These are phyloP conservation scores for Eragrostis tef DNA, from an alignment of 202 grass and related monocot species.

Conservation along the genomic window DNA sequence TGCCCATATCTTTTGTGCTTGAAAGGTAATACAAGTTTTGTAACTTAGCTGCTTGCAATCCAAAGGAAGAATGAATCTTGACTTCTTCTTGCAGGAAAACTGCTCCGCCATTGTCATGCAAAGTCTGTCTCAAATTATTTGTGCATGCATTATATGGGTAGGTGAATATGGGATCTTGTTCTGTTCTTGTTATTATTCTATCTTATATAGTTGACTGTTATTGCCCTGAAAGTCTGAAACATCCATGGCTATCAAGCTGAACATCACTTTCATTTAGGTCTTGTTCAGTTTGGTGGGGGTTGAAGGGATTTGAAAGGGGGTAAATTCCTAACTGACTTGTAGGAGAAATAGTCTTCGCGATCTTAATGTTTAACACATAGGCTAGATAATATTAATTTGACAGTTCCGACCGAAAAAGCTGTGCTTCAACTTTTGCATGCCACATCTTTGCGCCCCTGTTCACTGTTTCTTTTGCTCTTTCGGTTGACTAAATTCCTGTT, in stretches of 20 bases:
- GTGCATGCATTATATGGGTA: constrained; percentile 63
- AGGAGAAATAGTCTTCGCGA: neutral
- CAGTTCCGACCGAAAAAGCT: neutral
- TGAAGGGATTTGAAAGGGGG: no score
- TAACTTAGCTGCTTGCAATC: neutral
- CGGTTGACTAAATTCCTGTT: neutral
- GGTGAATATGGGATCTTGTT: constrained; percentile 25
- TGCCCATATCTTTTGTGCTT: constrained; percentile 56
- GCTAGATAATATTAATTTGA: no score
- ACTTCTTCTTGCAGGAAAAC: constrained; percentile 50
- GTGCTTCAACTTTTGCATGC: neutral
- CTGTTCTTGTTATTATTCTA: neutral
- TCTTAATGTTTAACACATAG: no score
- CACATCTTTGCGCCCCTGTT: neutral
- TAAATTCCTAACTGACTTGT: no score
- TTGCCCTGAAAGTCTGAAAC: neutral
- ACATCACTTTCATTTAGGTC: neutral
- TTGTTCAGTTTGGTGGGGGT: no score
- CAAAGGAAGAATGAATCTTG: constrained; percentile 4
- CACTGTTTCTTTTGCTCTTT: neutral
- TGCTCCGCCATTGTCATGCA: constrained; percentile 54
- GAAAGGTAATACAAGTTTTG: constrained; percentile 53
- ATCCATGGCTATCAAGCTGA: neutral
- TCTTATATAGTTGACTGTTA: neutral
- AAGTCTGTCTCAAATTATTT: constrained; percentile 62